Percentiles rank a stretch among this genome's conserved stretches.
These are phyloP conservation scores for Breynia disticha DNA, from an alignment of 441 rosid species.

Conservation along the genomic window DNA sequence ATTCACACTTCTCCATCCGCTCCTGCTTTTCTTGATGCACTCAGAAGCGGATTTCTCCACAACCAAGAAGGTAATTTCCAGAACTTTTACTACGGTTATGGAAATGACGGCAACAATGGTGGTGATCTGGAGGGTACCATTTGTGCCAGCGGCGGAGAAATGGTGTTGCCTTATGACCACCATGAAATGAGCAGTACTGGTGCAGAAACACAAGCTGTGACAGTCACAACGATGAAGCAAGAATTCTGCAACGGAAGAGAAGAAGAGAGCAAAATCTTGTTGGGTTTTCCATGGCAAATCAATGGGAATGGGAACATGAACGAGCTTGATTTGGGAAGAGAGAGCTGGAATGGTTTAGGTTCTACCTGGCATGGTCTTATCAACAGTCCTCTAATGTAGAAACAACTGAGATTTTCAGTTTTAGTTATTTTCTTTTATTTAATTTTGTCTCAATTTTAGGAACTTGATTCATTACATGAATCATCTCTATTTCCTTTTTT, in stretches of 20 bases:
- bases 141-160: slow-evolving; percentile 18
- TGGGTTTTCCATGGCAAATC: slow-evolving; percentile 80
- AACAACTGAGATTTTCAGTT: slow-evolving; percentile 19
- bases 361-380: slow-evolving; percentile 76
- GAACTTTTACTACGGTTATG: slow-evolving; percentile 29
- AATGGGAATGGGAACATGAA: slow-evolving; percentile 33
- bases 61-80: slow-evolving; percentile 29
- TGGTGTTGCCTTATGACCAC: slow-evolving; percentile 24
- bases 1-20: slow-evolving; percentile 14
- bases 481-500: slow-evolving; percentile 8
- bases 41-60: slow-evolving; percentile 33
- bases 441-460: slow-evolving; percentile 14
- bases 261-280: slow-evolving; percentile 32
- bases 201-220: slow-evolving; percentile 31
- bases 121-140: neutral
- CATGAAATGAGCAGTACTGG: slow-evolving; percentile 9
- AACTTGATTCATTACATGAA: slow-evolving; percentile 16
- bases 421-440: slow-evolving; percentile 5
- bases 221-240: slow-evolving; percentile 42
- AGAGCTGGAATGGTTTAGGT: slow-evolving; percentile 57
- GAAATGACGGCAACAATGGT: slow-evolving; percentile 19
- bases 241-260: slow-evolving; percentile 32
- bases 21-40: slow-evolving; percentile 28
- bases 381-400: slow-evolving; percentile 62
- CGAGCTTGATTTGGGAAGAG: slow-evolving; percentile 44